Base-by-base conservation (phyloP, 2,329 filamentous ascomycete species). In the Sporothrix variecibatus region DNA sequence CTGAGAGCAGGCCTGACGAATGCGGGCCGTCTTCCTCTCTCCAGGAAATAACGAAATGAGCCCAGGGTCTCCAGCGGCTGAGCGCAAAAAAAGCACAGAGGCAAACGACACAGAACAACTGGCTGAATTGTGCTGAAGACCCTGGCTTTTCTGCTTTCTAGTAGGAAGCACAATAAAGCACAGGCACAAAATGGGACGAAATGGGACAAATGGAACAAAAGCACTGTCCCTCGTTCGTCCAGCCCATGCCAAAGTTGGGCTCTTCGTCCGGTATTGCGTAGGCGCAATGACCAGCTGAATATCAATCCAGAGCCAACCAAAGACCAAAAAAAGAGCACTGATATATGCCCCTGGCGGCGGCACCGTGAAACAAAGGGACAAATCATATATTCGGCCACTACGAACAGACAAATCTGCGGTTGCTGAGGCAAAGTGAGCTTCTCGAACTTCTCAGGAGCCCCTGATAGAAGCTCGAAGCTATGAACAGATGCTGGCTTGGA, bases 261-360 rank as follows among this genome's bases (percentile, higher is more conserved):
- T 65, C 34, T 43, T 65, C 60, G 60, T 65, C 60, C 60, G 60
- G 20, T 26, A 26, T 43, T 65, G 60, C 60, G 60, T n/a, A 65
- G 60, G 43, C 34, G 60, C 60, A 65, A 23, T 26, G 20, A 40
- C 60, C 60, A 62, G 11, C n/a, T 2, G 9, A 26, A 56, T 23
- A 28, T 28, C 51, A 49, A 60, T 34, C 38, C 34, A 43, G 23
- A 43, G 31, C 34, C 34, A 64, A 40, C 60, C 60, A 40, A 64
- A 64, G 31, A 20, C n/a, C 23, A n/a, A 40, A 40, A 8, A 23
- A n/a, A n/a, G 23, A 20, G 34, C n/a, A 9, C 58, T 34, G 58
- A 43, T 43, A 64, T 23, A n/a, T 43, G 9, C 43, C 43, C 43
- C 43, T 20, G 43, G 43, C 43, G 43, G 43, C 12, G 15, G 43